Conservation (phyloP, 2,329 filamentous ascomycete species). For the Tolypocladium pustulatum region DNA sequence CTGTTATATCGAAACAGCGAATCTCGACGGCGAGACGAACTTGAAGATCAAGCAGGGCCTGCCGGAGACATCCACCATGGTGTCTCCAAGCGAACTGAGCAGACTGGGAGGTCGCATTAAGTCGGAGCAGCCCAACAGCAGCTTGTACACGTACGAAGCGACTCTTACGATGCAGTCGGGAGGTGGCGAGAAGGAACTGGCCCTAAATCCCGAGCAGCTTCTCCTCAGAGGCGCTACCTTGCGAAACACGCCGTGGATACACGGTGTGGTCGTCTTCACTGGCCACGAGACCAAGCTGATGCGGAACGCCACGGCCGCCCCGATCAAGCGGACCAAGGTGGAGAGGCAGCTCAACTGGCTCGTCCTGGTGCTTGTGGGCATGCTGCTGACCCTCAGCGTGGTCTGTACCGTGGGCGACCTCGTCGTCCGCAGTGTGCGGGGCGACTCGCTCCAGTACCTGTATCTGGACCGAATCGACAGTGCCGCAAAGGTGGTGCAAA, state of each 20-base stretch:
- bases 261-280: conserved; percentile 84
- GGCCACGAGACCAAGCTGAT: conserved; percentile 98
- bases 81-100: conserved; percentile 78
- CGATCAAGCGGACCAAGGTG: conserved; percentile 95
- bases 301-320: conserved; percentile 93
- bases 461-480: conserved; percentile 50
- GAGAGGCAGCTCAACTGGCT: conserved; percentile 89
- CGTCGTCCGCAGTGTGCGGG: conserved; percentile 58
- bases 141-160: conserved; percentile 95
- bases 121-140: conserved; percentile 97
- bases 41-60: conserved; percentile 97
- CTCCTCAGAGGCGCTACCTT: conserved; percentile 86
- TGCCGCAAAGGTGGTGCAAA: conserved; percentile 47
- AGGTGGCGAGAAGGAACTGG: conserved; percentile 84
- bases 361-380: conserved; percentile 78
- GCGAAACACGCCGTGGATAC: conserved; percentile 93
- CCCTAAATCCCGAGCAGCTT: conserved; percentile 85
- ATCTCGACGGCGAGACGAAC: conserved; percentile 95
- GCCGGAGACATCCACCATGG: conserved; percentile 79
- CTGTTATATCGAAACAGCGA: conserved; percentile 98
- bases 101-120: conserved; percentile 76
- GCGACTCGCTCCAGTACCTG: conserved; percentile 60
- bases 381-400: conserved; percentile 75
- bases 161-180: conserved; percentile 85
- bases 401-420: conserved; percentile 89